Evolutionary conservation across 345 rosid species (phyloP).

Genomic region (Salix purpurea): DNA sequence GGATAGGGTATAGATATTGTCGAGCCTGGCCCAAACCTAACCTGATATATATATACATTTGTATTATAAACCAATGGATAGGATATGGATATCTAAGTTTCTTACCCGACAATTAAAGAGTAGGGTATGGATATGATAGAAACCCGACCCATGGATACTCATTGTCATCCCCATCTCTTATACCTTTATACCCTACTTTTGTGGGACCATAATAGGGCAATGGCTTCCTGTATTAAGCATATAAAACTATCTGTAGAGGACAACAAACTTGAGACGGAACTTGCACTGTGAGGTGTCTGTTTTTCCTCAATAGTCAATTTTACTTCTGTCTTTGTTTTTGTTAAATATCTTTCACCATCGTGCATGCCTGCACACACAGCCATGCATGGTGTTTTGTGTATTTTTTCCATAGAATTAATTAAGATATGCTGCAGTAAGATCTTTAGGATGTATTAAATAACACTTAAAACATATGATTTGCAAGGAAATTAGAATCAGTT

Average conservation of each 20-base stretch:
- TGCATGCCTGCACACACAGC: not conserved
- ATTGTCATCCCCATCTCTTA: not conserved
- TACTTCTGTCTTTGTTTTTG: not conserved
- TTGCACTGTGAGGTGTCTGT: not conserved
- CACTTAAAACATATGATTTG: not conserved
- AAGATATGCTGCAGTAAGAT: not conserved
- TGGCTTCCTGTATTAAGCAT: not conserved
- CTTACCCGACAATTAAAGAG: no score
- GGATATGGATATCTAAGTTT: no score
- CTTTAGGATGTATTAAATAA: not conserved
- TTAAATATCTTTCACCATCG: not conserved
- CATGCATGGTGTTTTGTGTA: not conserved
- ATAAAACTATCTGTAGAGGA: not conserved
- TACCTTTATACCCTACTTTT: not conserved
- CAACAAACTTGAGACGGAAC: not conserved
- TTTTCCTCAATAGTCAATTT: not conserved
- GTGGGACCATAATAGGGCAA: not conserved
- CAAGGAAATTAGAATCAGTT: not conserved
- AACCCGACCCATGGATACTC: not conserved
- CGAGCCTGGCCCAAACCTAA: no score
- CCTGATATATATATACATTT: no score
- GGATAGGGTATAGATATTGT: no score
- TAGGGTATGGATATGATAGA: not conserved
- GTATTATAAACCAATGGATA: no score
- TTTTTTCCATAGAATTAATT: not conserved